Percentiles rank a stretch among this genome's conserved stretches.
phyloP scores from a whole-genome alignment of 345 rosid genomes.

The Capsella bursapastoris region DNA sequence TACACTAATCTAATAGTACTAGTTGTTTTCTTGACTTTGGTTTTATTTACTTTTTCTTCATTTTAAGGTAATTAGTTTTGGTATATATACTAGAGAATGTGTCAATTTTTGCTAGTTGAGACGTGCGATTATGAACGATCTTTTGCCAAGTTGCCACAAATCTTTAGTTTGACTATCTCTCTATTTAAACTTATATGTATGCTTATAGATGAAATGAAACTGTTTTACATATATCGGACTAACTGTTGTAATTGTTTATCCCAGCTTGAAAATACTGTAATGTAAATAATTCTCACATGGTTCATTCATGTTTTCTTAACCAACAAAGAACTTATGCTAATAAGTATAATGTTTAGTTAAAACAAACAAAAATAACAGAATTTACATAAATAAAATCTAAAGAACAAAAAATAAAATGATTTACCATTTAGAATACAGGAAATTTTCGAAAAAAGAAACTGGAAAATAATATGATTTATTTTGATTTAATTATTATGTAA shows the following conservation, averaged over 20 bases:
- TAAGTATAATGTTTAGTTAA: too few relatives aligned
- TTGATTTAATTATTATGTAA: too few relatives aligned
- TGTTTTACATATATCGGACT: background rate
- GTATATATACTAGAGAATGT: background rate
- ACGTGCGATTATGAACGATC: background rate
- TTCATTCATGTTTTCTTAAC: too few relatives aligned
- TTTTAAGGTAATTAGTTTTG: background rate
- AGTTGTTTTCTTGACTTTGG: background rate
- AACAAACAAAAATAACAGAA: too few relatives aligned
- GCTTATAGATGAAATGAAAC: background rate
- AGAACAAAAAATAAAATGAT: too few relatives aligned
- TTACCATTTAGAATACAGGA: too few relatives aligned
- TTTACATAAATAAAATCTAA: too few relatives aligned
- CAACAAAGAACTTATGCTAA: too few relatives aligned
- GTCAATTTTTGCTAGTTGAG: background rate
- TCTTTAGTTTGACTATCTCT: background rate
- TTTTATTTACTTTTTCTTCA: background rate
- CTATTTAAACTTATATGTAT: background rate
- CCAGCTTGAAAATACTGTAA: background rate
- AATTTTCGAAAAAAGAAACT: too few relatives aligned
- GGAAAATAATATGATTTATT: too few relatives aligned
- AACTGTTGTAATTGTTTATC: background rate
- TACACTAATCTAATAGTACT: background rate
- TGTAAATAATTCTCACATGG: too few relatives aligned
- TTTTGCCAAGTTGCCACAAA: background rate